Percentiles rank a stretch among this genome's conserved stretches.
These are phyloP conservation scores for Fagopyrum tataricum DNA, from an alignment of 148 eudicot genomes.

Conservation along the genomic window DNA sequence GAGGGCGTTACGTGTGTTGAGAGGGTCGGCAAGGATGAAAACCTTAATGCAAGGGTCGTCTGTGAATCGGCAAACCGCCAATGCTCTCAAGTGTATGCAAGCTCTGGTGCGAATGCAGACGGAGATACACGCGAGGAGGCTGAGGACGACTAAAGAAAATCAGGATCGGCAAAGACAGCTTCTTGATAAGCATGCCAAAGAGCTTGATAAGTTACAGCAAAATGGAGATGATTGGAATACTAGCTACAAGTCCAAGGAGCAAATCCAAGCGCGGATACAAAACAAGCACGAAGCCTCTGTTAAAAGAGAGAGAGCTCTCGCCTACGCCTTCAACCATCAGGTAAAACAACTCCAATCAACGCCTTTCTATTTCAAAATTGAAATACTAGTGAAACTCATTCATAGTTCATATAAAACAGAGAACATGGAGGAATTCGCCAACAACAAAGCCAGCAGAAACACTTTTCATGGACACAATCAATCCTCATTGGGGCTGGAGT, in stretches of 20 bases:
- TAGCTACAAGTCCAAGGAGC: not conserved
- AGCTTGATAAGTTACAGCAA: constrained; percentile 37
- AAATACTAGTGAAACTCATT: not conserved
- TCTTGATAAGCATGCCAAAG: constrained; percentile 63
- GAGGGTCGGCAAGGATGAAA: constrained; percentile 72
- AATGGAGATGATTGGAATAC: constrained; percentile 5
- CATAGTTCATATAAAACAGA: not conserved
- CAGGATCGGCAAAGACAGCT: constrained; percentile 65
- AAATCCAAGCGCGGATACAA: not conserved
- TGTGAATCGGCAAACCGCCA: constrained; percentile 60
- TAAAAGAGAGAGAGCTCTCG: constrained; percentile 10
- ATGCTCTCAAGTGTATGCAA: constrained; percentile 79
- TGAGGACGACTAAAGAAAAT: constrained; percentile 74
- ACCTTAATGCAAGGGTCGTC: constrained; percentile 56
- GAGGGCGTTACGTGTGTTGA: constrained; percentile 56
- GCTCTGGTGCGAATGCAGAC: constrained; percentile 69
- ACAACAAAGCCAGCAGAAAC: constrained; percentile 4
- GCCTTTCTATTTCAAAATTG: not conserved
- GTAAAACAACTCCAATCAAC: not conserved
- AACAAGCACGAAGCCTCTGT: constrained; percentile 6
- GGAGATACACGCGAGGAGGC: constrained; percentile 66
- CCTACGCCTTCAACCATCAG: constrained; percentile 15
- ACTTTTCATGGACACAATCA: constrained; percentile 5
- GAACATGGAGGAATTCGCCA: constrained; percentile 10
- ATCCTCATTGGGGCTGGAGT: constrained; percentile 15